Percentiles rank a stretch among this genome's conserved stretches.
phyloP scores from a whole-genome alignment of 352 stramenopile species.

The Pythium aristosporum region DNA sequence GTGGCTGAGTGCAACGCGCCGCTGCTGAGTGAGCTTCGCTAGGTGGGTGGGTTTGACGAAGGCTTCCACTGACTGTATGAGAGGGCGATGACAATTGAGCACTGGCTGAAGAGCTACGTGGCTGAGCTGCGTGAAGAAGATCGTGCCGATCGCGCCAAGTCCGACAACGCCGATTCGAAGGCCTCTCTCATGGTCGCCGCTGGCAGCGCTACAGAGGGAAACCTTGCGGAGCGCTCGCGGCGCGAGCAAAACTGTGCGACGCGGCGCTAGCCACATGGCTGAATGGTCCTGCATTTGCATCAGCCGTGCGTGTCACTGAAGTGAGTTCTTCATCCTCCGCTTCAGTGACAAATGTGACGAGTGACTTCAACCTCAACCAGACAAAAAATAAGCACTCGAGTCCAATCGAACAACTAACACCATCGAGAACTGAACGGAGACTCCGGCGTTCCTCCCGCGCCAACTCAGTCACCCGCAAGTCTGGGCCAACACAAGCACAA shows the following conservation, averaged over 20 bases:
- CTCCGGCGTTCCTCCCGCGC: no score
- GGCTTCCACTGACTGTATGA: conserved; percentile 35
- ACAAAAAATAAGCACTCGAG: no score
- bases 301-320: no score
- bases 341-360: no score
- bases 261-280: neutral
- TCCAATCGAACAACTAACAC: no score
- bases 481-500: no score
- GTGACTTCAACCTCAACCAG: no score
- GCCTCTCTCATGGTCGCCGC: neutral
- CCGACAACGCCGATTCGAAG: conserved; percentile 61
- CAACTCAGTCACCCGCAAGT: no score
- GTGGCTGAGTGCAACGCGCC: conserved; percentile 8
- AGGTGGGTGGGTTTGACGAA: conserved; percentile 56
- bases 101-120: conserved; percentile 22
- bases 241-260: neutral
- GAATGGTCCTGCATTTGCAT: neutral
- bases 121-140: conserved; percentile 62
- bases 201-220: neutral
- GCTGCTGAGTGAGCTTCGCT: conserved; percentile 12
- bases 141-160: conserved; percentile 69
- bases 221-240: neutral
- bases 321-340: no score
- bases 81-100: neutral
- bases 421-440: no score